Evolutionary conservation across 768 basidiomycete genomes (phyloP).

Genomic region (Myochromella boudieri): DNA sequence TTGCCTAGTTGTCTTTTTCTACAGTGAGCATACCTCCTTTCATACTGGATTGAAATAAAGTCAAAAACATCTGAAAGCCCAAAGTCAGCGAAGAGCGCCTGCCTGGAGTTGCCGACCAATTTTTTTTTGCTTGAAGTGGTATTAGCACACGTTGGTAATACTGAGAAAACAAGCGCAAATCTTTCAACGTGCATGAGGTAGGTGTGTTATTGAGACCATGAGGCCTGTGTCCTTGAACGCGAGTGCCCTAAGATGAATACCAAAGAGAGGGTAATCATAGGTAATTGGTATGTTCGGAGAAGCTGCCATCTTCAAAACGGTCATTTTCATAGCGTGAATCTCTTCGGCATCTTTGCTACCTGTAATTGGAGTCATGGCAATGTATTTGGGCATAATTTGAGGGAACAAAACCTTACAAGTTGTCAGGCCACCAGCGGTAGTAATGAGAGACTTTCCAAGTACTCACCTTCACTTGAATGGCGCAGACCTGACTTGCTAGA

Average conservation of each 20-base stretch:
- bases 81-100: too few species aligned
- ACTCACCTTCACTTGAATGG: slow-evolving; percentile 25
- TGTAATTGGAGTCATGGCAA: slow-evolving; percentile 24
- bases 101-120: too few species aligned
- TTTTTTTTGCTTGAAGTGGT: too few species aligned
- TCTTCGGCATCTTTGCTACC: slow-evolving; percentile 19
- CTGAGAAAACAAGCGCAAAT: not conserved
- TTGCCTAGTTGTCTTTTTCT: too few species aligned
- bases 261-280: slow-evolving; percentile 22
- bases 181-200: slow-evolving; percentile 1
- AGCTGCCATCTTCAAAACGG: slow-evolving; percentile 22
- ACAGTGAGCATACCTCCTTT: too few species aligned
- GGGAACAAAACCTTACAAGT: slow-evolving; percentile 21
- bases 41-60: too few species aligned
- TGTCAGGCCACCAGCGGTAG: not conserved
- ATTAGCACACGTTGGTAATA: too few species aligned
- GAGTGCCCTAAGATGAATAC: slow-evolving; percentile 18
- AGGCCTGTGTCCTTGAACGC: slow-evolving; percentile 22
- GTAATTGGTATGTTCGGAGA: slow-evolving; percentile 13
- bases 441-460: too few species aligned
- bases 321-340: slow-evolving; percentile 22
- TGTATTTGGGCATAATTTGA: slow-evolving; percentile 18
- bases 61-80: too few species aligned
- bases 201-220: slow-evolving; percentile 1
- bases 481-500: slow-evolving; percentile 23